Conservation (phyloP, 2,329 filamentous ascomycete species). For the Epichloe uncinata region DNA sequence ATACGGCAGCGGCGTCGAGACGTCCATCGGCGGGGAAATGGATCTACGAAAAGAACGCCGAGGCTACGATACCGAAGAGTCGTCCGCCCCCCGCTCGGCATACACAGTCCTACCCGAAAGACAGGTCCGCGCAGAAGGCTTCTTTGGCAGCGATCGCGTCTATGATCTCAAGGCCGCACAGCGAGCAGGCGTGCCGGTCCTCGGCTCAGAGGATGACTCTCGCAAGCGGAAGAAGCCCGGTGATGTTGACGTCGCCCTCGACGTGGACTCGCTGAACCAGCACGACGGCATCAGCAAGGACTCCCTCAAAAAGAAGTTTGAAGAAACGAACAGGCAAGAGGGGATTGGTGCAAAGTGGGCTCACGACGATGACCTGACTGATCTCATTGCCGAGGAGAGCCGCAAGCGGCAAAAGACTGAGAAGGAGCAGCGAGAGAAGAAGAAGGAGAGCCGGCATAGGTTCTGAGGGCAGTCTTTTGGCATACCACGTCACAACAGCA, state of each 20-base stretch:
- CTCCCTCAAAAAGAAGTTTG: constrained; percentile 66
- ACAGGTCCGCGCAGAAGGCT: constrained; percentile 72
- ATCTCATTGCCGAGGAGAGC: constrained; percentile 92
- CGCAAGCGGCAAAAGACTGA: constrained; percentile 84
- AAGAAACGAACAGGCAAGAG: constrained; percentile 54
- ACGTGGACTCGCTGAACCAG: constrained; percentile 64
- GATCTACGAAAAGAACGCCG: constrained; percentile 74
- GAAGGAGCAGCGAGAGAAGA: constrained; percentile 60
- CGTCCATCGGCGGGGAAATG: constrained; percentile 73
- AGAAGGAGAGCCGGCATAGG: constrained; percentile 40
- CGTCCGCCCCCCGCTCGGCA: constrained; percentile 59
- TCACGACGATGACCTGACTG: constrained; percentile 76
- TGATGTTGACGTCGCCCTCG: constrained; percentile 85
- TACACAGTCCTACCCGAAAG: constrained; percentile 87
- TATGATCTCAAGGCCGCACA: constrained; percentile 61
- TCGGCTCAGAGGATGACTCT: constrained; percentile 66
- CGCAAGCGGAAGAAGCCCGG: constrained; percentile 91
- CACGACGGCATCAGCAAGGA: constrained; percentile 75
- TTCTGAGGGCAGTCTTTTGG: constrained; percentile 20
- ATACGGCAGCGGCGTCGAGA: constrained; percentile 56
- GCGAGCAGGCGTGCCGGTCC: constrained; percentile 49
- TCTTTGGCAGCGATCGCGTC: constrained; percentile 89
- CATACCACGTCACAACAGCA: too few relatives aligned
- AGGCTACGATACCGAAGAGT: constrained; percentile 80
- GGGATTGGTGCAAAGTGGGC: constrained; percentile 56